Conservation (phyloP, 148 eudicot species). For the Persicaria tinctoria region DNA sequence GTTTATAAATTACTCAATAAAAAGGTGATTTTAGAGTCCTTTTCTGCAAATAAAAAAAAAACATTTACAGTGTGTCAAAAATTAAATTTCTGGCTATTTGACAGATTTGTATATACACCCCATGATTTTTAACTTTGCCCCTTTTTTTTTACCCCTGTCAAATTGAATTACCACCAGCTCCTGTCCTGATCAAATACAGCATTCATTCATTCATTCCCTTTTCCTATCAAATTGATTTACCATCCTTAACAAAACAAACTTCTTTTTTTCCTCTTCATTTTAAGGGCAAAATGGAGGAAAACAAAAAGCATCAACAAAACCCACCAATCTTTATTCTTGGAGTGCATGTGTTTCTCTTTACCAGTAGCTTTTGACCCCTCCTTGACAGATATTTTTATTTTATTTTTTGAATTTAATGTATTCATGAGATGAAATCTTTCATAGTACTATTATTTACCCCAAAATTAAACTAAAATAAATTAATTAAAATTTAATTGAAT, state of each 20-base stretch:
- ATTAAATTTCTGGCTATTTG: not conserved
- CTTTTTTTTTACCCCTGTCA: not conserved
- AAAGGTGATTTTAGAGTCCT: constrained; percentile 3
- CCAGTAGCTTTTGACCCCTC: not conserved
- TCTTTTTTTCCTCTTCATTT: not conserved
- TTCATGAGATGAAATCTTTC: too few relatives aligned
- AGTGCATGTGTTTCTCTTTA: constrained; percentile 17
- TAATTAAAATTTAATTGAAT: not conserved
- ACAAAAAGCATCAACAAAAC: not conserved
- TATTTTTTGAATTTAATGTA: not conserved
- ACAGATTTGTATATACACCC: not conserved
- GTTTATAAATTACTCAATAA: not conserved
- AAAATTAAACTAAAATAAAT: not conserved
- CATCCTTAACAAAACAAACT: not conserved
- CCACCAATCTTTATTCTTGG: constrained; percentile 10
- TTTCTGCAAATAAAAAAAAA: not conserved
- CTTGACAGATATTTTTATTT: not conserved
- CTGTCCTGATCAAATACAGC: not conserved
- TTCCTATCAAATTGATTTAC: not conserved
- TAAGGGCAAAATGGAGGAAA: not conserved
- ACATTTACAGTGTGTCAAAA: not conserved
- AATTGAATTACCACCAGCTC: not conserved
- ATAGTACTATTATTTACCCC: too few relatives aligned
- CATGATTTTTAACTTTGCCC: not conserved
- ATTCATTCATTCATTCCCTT: not conserved